phyloP scores from a whole-genome alignment of 257 asterid species.

The Lantana camara region DNA sequence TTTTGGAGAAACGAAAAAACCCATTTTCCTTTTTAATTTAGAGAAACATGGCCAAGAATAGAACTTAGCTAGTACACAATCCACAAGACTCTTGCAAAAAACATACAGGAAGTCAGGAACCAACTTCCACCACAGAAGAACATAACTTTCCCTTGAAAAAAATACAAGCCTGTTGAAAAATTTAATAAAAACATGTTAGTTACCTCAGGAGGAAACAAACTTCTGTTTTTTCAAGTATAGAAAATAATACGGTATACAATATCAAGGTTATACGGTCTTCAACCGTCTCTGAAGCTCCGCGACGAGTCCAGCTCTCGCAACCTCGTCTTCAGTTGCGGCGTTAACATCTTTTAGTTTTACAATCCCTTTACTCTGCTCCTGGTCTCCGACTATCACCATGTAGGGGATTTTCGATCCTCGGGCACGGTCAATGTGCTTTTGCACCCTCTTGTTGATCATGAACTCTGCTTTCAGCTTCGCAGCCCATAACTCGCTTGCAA shows the following conservation, averaged over 20 bases:
- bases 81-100: too few species aligned
- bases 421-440: conserved; percentile 74
- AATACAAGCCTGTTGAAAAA: too few species aligned
- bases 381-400: conserved; percentile 80
- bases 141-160: too few species aligned
- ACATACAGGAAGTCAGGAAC: too few species aligned
- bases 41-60: too few species aligned
- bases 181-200: too few species aligned
- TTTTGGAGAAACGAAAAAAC: too few species aligned
- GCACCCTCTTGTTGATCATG: conserved; percentile 56
- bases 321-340: conserved; percentile 42
- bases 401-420: conserved; percentile 68
- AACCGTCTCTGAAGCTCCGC: conserved; percentile 54
- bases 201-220: background rate
- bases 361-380: conserved; percentile 56
- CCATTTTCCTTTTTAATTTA: too few species aligned
- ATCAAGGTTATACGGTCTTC: conserved; percentile 24
- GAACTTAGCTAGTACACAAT: too few species aligned
- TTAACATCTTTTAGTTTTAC: conserved; percentile 63
- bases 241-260: background rate
- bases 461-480: conserved; percentile 76
- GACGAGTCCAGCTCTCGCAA: conserved; percentile 57
- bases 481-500: conserved; percentile 74
- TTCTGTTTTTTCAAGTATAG: background rate
- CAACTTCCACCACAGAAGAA: too few species aligned